phyloP scores from a whole-genome alignment of 2,329 filamentous ascomycete genomes.

The Colletotrichum falcatum region DNA sequence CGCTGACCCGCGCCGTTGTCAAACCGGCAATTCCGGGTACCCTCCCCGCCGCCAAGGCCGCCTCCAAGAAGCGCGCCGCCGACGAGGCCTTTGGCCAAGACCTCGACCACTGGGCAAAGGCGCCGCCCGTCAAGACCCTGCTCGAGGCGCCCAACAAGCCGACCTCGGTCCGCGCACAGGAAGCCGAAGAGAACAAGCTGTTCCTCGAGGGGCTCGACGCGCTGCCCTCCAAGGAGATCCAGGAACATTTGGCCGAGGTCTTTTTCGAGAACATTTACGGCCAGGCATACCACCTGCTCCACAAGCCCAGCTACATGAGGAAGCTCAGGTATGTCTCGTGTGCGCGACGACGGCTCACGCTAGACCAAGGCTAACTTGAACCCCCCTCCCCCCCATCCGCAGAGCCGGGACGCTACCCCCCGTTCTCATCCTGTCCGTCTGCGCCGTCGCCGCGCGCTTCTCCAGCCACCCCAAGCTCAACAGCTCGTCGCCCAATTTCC shows the following conservation, averaged over 20 bases:
- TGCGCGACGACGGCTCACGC: background rate
- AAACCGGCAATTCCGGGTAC: slow-evolving; percentile 78
- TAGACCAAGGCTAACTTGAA: slow-evolving; percentile 44
- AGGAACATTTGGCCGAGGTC: slow-evolving; percentile 92
- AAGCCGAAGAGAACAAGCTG: slow-evolving; percentile 80
- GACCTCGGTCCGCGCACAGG: slow-evolving; percentile 67
- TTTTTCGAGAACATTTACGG: slow-evolving; percentile 98
- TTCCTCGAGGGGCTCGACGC: slow-evolving; percentile 85
- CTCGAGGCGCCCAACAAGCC: slow-evolving; percentile 61
- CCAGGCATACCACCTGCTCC: slow-evolving; percentile 92
- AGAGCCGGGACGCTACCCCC: slow-evolving; percentile 85
- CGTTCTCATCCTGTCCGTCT: slow-evolving; percentile 92
- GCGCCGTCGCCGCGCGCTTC: slow-evolving; percentile 94
- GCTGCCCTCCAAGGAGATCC: slow-evolving; percentile 86
- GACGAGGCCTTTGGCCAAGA: slow-evolving; percentile 90
- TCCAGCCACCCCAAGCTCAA: slow-evolving; percentile 87
- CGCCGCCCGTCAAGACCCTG: slow-evolving; percentile 63
- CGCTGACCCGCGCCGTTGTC: slow-evolving; percentile 83
- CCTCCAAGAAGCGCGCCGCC: slow-evolving; percentile 81
- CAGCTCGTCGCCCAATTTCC: slow-evolving; percentile 77
- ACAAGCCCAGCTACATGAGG: slow-evolving; percentile 97
- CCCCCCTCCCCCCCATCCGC: too few species aligned
- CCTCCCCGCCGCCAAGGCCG: slow-evolving; percentile 62
- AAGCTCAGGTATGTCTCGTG: slow-evolving; percentile 73
- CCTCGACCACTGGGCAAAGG: slow-evolving; percentile 82